Conservation (phyloP, 2,329 filamentous ascomycete species). For the Arthrobotrys sphaeroides region DNA sequence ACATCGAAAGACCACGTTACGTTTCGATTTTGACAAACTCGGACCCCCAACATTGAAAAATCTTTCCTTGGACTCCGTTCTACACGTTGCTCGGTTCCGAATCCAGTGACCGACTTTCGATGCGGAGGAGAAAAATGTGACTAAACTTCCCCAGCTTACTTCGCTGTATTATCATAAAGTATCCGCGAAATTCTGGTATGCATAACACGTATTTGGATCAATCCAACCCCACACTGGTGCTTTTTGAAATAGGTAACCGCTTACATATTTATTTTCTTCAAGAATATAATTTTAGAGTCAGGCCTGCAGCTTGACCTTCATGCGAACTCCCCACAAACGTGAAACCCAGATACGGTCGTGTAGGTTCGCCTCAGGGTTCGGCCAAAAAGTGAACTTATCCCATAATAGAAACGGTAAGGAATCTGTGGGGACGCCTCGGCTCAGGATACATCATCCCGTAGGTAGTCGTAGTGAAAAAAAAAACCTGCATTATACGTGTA, state of each 20-base stretch:
- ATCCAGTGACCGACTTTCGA: neutral
- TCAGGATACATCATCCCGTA: neutral
- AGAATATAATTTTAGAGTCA: conserved; percentile 12
- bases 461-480: neutral
- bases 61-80: no score
- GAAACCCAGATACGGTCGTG: neutral
- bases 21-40: conserved; percentile 17
- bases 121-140: neutral
- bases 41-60: no score
- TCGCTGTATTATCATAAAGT: conserved; percentile 16
- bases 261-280: neutral
- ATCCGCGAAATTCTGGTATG: conserved; percentile 3
- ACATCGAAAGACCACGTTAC: neutral
- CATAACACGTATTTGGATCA: conserved; percentile 5
- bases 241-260: conserved; percentile 5
- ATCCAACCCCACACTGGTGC: neutral
- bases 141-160: conserved; percentile 5
- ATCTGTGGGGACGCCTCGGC: neutral
- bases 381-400: neutral
- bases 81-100: neutral
- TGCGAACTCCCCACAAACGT: conserved; percentile 6
- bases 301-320: conserved; percentile 9
- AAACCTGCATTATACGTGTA: neutral
- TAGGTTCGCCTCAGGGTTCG: neutral
- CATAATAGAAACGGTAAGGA: conserved; percentile 5